Percentiles rank a stretch among this genome's conserved stretches.
Evolutionary conservation across 129 eudicot species (phyloP).

Genomic region (Ambrosia trifida): DNA sequence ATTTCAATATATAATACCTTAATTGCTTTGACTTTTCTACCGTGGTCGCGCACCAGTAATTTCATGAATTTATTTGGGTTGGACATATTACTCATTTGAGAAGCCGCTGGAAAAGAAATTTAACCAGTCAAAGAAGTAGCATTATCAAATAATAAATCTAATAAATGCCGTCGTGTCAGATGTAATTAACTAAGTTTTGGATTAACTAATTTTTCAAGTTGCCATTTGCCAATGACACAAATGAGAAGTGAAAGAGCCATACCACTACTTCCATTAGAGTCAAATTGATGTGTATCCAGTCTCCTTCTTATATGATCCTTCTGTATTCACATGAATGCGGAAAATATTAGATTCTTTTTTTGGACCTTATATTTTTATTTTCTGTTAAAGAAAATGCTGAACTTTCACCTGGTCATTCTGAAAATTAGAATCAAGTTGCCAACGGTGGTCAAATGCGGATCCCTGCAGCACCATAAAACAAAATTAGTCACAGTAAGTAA

Average conservation of each 20-base stretch:
- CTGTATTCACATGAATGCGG: conserved; percentile 40
- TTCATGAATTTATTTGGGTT: conserved; percentile 75
- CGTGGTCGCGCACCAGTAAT: conserved; percentile 77
- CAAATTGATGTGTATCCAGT: conserved; percentile 66
- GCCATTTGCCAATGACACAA: background rate
- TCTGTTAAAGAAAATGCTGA: background rate
- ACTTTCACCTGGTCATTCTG: conserved; percentile 78
- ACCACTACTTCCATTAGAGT: conserved; percentile 82
- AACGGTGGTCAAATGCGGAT: conserved; percentile 62
- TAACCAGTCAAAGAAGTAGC: conserved; percentile 46
- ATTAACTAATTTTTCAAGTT: conserved; percentile 5
- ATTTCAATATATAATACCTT: conserved; percentile 55
- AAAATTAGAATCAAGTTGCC: conserved; percentile 68
- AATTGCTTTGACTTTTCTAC: conserved; percentile 65
- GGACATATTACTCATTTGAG: conserved; percentile 97
- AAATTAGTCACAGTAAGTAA: background rate
- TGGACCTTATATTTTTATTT: background rate
- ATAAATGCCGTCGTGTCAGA: background rate
- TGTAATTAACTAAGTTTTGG: background rate
- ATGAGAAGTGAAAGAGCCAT: conserved; percentile 31
- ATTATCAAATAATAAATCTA: conserved; percentile 38
- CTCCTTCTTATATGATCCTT: conserved; percentile 73
- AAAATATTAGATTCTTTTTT: background rate
- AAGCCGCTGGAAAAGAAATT: conserved; percentile 69
- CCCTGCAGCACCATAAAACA: conserved; percentile 47